These are phyloP conservation scores for Dalechampia spathulata DNA, from an alignment of 441 rosid genomes.

Conservation along the genomic window DNA sequence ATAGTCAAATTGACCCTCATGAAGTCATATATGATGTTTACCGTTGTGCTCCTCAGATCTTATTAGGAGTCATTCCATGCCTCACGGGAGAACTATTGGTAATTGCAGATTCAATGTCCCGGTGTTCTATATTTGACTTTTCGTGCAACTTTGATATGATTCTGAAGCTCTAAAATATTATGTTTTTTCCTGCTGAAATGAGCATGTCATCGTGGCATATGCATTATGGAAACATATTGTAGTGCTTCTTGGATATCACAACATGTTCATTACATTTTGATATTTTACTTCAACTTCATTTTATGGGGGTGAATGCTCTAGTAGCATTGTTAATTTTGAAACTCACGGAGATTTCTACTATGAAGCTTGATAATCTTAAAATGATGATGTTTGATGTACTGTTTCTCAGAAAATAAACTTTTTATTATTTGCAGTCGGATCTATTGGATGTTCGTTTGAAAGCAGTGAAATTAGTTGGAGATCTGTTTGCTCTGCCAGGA, in stretches of 20 bases:
- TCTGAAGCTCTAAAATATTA: neutral
- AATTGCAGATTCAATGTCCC: conserved; percentile 22
- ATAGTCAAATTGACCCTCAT: conserved; percentile 75
- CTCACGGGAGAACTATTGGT: conserved; percentile 99
- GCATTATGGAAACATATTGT: neutral
- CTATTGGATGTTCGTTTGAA: conserved; percentile 82
- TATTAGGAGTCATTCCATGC: conserved; percentile 83
- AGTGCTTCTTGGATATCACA: neutral
- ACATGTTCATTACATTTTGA: neutral
- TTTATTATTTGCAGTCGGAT: conserved; percentile 64
- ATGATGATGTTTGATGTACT: conserved; percentile 3
- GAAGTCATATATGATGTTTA: conserved; percentile 87
- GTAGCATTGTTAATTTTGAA: neutral
- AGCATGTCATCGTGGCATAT: neutral
- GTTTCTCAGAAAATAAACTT: conserved; percentile 20
- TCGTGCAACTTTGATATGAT: neutral
- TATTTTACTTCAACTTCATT: neutral
- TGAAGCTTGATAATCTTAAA: conserved; percentile 9
- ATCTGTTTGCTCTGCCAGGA: conserved; percentile 79
- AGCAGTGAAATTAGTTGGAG: conserved; percentile 90
- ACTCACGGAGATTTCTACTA: neutral
- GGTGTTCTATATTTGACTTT: conserved; percentile 1
- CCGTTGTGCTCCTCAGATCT: conserved; percentile 81
- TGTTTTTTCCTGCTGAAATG: neutral
- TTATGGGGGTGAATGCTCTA: neutral